Percentiles rank a stretch among this genome's conserved stretches.
Evolutionary conservation across 2,329 filamentous ascomycete genomes (phyloP).

Genomic region (Ceratocystis cacaofunesta): DNA sequence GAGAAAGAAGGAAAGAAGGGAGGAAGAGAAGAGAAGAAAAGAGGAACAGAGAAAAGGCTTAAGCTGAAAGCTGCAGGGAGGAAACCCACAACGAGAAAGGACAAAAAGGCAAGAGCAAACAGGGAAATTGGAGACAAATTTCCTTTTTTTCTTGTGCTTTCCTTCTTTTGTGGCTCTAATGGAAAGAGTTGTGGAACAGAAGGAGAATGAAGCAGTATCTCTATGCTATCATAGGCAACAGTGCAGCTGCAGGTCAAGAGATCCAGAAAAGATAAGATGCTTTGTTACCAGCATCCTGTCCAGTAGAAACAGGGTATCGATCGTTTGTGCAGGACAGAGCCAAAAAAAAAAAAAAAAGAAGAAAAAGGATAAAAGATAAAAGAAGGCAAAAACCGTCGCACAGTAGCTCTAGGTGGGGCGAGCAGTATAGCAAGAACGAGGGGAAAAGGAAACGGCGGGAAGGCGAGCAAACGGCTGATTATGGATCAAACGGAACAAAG

Average conservation of each 20-base stretch:
- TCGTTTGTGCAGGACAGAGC: neutral
- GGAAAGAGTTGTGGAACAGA: neutral
- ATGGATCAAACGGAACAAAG: neutral
- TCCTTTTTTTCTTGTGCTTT: neutral
- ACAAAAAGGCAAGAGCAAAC: constrained; percentile 3
- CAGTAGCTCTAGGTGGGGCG: neutral
- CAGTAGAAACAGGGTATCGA: no score
- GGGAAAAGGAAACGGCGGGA: neutral
- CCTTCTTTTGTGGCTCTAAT: neutral
- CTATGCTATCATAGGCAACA: no score
- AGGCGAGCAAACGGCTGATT: neutral
- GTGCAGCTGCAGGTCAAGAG: neutral
- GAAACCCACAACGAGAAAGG: neutral
- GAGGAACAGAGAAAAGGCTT: neutral
- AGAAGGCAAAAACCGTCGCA: neutral
- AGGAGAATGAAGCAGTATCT: neutral
- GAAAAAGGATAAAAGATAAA: neutral
- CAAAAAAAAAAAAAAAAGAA: neutral
- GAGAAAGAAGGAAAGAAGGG: neutral
- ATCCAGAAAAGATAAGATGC: neutral
- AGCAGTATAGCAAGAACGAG: neutral
- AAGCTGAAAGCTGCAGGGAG: neutral
- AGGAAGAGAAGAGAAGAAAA: neutral
- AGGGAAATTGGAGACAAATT: constrained; percentile 3
- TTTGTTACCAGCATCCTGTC: no score